A percentile compares a stretch with the other conserved stretches of the same genome.
Evolutionary conservation across 1,284 basidiomycete species (phyloP).

Genomic region (Apiotrichum sp.): DNA sequence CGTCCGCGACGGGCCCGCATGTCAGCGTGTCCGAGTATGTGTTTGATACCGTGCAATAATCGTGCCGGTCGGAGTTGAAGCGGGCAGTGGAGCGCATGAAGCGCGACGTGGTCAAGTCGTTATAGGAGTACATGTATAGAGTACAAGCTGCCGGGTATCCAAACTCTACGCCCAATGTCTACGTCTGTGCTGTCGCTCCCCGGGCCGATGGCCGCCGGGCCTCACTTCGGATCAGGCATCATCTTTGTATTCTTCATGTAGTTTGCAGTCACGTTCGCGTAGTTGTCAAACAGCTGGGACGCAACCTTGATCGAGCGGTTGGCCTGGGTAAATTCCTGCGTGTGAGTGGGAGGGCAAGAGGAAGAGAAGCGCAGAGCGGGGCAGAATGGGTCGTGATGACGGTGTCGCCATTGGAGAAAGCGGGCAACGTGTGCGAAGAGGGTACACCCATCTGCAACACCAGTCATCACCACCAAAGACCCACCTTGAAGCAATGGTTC

Average conservation of each 20-base stretch:
- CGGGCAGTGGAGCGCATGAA: not conserved
- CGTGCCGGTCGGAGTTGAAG: not conserved
- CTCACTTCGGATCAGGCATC: constrained; percentile 32
- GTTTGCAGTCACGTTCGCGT: constrained; percentile 77
- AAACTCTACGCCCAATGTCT: not conserved
- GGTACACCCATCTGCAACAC: too few relatives aligned
- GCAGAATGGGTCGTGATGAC: too few relatives aligned
- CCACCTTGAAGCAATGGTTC: constrained; percentile 44
- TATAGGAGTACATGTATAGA: constrained; percentile 10
- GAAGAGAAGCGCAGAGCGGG: too few relatives aligned
- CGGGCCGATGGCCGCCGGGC: too few relatives aligned
- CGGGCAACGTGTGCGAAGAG: too few relatives aligned
- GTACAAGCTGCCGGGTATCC: not conserved
- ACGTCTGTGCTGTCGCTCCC: not conserved
- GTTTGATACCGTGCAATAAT: constrained; percentile 11
- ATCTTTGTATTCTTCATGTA: constrained; percentile 60
- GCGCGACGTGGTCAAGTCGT: not conserved
- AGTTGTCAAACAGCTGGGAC: constrained; percentile 70
- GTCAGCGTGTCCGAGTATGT: constrained; percentile 31
- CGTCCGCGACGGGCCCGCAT: constrained; percentile 15
- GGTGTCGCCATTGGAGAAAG: too few relatives aligned
- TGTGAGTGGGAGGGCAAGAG: not conserved
- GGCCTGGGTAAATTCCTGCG: constrained; percentile 36
- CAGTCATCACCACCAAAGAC: not conserved
- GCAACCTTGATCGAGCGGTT: constrained; percentile 56